Base-by-base conservation (phyloP, 2,329 filamentous ascomycete genomes). In the Nemania sp. region DNA sequence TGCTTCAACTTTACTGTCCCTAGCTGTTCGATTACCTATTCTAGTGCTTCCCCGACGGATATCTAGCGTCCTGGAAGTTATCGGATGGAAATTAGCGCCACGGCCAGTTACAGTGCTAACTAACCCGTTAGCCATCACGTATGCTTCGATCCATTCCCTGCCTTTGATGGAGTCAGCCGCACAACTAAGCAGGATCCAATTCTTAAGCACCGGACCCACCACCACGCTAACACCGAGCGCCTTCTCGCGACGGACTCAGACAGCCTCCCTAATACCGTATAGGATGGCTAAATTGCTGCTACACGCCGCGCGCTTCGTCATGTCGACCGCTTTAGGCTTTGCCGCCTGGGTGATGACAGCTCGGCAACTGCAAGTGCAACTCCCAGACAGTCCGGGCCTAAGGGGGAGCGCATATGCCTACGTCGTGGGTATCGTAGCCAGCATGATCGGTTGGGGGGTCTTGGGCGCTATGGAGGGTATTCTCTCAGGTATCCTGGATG, bases 311-410 rank as follows among this genome's bases (percentile, higher is more conserved):
- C 87, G 94, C 17, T 90, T 94, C 73, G 90, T 97, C 71, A 96
- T 97, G 86, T 91, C 92, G 0, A 87, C 93, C 48, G 90, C 88
- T 0, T 84, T 99, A 32, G 94, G 94, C 0, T 96, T 98, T 71
- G 93, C 91, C 3, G 94, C 92, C n/a, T 99, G 95, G 95, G 91
- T 98, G 9, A 90, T 91, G 48, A 96, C 93, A 37, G 93, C 95
- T 11, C 88, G 91, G 64, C 88, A 90, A 75, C 80, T 97, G 3
- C 81, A 83, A 53, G 80, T 95, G 18, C 80, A 78, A 71, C 77
- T 78, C 61, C 87, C 75, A 58, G 83, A 80, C 40, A 82, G 81
- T 1, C 67, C 75, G 53, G 83, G 85, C 0, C 73, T 89, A 52
- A 86, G 86, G 47, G 95, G 95, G 9, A 97, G 92, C 69, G 82